Evolutionary conservation across 352 stramenopile genomes (phyloP).

Genomic region (Phytophthora hybrid): DNA sequence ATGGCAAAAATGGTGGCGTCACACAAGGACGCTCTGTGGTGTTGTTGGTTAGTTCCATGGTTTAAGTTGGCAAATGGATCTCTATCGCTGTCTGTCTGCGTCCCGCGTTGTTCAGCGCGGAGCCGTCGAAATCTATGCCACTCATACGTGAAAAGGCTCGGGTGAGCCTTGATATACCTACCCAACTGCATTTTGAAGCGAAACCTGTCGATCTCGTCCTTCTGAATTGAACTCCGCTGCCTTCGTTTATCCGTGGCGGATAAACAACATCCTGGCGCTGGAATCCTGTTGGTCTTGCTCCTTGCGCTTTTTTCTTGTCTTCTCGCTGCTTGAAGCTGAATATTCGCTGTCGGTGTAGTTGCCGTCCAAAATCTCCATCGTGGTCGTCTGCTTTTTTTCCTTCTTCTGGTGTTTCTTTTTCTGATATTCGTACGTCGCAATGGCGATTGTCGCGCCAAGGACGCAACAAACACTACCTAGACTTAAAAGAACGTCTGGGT

Average conservation of each 20-base stretch:
- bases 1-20: constrained; percentile 13
- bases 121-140: constrained; percentile 32
- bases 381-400: constrained; percentile 12
- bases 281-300: background rate
- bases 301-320: background rate
- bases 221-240: background rate
- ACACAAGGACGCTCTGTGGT: background rate
- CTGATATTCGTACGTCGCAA: background rate
- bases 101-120: background rate
- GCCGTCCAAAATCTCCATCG: background rate
- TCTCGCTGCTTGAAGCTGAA: background rate
- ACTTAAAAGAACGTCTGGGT: constrained; percentile 54
- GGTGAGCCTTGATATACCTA: constrained; percentile 20
- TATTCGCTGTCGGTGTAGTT: background rate
- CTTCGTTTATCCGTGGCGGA: background rate
- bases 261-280: background rate
- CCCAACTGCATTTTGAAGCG: constrained; percentile 14
- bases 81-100: constrained; percentile 9
- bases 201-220: constrained; percentile 1
- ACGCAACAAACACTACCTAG: background rate
- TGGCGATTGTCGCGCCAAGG: background rate
- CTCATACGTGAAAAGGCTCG: constrained; percentile 28
- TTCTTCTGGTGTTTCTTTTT: background rate
- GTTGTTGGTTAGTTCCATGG: constrained; percentile 12
- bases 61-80: background rate